Evolutionary conservation across 768 basidiomycete genomes (phyloP), one percentile per base, ranked within the genome.

Genomic region (Paxillus rubicundulus): DNA sequence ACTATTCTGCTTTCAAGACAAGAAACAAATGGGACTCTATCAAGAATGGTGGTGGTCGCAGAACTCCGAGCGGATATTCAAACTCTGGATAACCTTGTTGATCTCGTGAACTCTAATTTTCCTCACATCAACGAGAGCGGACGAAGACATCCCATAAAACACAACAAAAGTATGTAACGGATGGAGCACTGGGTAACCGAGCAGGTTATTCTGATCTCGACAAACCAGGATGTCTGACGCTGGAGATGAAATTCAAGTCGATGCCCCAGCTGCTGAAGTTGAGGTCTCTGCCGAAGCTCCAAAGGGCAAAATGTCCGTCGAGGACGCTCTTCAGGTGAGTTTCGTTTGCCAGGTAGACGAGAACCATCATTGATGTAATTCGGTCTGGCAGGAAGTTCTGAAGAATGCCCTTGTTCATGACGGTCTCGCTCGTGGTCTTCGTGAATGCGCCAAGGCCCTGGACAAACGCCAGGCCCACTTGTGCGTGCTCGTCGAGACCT

Each of bases 391-490:
- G 89, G 89, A 96, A 89, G 96, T 99, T 60, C 80, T 99, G 83
- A 99, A 98, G 84, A 97, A 93, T 69, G 92, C 96, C 52, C 86
- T 99, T 65, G 87, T 94, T 60, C 95, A 98, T 78, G 96, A 99
- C 70, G 95, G 96, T 68, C 93, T 99, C 56, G 92, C 96, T 55
- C 91, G 96, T 60, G 96, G 96, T 74, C 88, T 99, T 60, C 92
- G 95, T 61, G 96, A 99, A 80, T 88, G 85, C 68, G 89, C 96
- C 69, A 99, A 99, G 81, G 92, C 96, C 55, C 82, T 99, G 61
- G 96, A 99, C 83, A 97, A 94, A 80, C 88, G 94, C 65, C 92
- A 95, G 81, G 96, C 95, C 51, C 96, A 98, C 74, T 81, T 98
- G 44, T 98, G 96, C 76, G 95, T 99, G 56, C 87, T 99, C 66